Base-by-base conservation (phyloP, 176 grass and related monocot genomes). In the Oryza longistaminata region DNA sequence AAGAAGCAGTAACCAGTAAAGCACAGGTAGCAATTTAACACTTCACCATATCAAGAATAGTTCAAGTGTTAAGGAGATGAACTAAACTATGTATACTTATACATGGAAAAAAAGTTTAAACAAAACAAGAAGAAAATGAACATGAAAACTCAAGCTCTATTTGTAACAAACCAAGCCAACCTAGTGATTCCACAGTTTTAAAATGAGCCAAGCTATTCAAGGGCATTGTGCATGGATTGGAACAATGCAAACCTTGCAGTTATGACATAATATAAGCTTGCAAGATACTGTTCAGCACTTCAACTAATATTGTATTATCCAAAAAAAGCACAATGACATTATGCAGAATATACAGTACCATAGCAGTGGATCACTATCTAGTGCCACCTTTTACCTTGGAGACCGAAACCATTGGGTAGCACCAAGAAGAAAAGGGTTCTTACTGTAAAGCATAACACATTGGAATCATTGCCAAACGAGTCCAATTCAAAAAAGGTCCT, bases 401-500 rank as follows among this genome's bases (percentile, higher is more conserved):
- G 83, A 25, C 50, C 73, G 42, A 77, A 72, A 67, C 73, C 78
- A 77, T 58, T 64, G 79, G 70, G 64, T 74, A 85, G 71, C 86
- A 83, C 64, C 61, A 71, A 81, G 77, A 68, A 87, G 81, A 74
- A 82, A 92, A 78, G 46, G 53, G 71, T 71, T 79, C 76, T 48
- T 76, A 76, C 34, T 64, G 71, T 76, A 69, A 82, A 78, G 73
- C 64, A 83, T 17, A 88, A 45, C 85, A 60, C 73, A 85, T 66
- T 74, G 37, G 60, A 83, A 85, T 83, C 68, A 87, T 78, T 81
- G 84, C 83, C 65, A 88, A 88, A 87, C 79, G 76, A 80, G 84
- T 83, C 83, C 39, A 85, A 85, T 90, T 90, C 75, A 89, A 83
- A 87, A 87, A 90, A 75, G 86, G 75, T 64, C 85, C 74, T 42